Evolutionary conservation across 495 filamentous ascomycete genomes (phyloP).

Genomic region (Neurospora sp.): DNA sequence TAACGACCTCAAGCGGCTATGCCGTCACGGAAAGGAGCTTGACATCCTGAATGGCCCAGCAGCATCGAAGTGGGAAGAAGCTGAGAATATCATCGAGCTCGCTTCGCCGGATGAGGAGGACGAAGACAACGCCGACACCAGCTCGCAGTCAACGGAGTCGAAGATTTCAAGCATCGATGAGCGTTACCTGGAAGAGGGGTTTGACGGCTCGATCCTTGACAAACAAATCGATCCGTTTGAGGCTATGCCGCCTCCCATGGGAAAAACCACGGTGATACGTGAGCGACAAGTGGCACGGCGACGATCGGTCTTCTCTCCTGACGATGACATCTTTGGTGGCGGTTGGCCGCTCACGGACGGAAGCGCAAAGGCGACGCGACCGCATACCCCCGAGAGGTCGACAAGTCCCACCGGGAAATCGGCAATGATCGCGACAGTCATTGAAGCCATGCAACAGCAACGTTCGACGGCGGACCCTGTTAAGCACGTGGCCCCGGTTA

Average conservation of each 20-base stretch:
- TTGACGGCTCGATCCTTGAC: constrained; percentile 29
- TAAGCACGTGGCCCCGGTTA: constrained; percentile 29
- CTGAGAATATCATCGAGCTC: constrained; percentile 77
- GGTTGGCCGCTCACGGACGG: constrained; percentile 34
- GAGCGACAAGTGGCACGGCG: constrained; percentile 33
- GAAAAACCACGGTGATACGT: constrained; percentile 32
- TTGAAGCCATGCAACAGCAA: constrained; percentile 72
- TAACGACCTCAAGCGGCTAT: constrained; percentile 52
- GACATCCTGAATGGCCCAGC: constrained; percentile 53
- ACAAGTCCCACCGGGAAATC: constrained; percentile 30
- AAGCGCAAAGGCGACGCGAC: constrained; percentile 16
- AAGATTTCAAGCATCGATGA: constrained; percentile 30
- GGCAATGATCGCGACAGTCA: constrained; percentile 60
- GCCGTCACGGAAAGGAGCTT: constrained; percentile 63
- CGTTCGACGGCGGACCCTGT: constrained; percentile 35
- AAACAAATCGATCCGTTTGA: constrained; percentile 25
- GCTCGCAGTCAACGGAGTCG: constrained; percentile 18
- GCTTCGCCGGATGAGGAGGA: constrained; percentile 74
- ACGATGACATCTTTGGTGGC: constrained; percentile 54
- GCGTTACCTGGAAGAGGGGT: constrained; percentile 52
- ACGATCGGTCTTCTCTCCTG: constrained; percentile 49
- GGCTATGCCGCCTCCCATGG: constrained; percentile 26
- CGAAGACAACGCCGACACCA: constrained; percentile 19
- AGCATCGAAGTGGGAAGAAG: constrained; percentile 67
- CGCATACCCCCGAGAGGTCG: constrained; percentile 29